phyloP scores from a whole-genome alignment of 768 basidiomycete genomes.

The Sistotremastrum suecicum region DNA sequence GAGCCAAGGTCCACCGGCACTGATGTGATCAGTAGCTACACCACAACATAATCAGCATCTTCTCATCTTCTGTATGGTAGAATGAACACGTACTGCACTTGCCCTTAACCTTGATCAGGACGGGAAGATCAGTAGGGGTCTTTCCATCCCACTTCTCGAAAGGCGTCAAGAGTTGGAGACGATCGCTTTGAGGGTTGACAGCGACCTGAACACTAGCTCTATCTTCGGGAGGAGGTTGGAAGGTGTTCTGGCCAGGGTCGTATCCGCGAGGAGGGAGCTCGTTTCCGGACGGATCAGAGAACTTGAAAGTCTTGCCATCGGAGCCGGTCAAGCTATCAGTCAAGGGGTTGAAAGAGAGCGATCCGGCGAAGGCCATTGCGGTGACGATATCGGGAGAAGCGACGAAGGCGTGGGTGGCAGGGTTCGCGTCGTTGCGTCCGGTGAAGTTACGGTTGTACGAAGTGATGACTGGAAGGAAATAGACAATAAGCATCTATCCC shows the following conservation, averaged over 20 bases:
- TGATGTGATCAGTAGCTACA: slow-evolving; percentile 82
- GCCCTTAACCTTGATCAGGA: slow-evolving; percentile 97
- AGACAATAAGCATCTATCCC: not conserved
- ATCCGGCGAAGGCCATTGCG: slow-evolving; percentile 89
- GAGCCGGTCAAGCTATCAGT: slow-evolving; percentile 77
- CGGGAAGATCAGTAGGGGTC: slow-evolving; percentile 74
- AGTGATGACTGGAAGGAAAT: slow-evolving; percentile 59
- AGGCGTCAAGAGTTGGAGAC: slow-evolving; percentile 80
- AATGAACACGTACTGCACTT: slow-evolving; percentile 75
- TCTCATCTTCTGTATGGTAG: not conserved
- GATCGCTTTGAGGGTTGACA: slow-evolving; percentile 72
- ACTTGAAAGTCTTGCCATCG: slow-evolving; percentile 96
- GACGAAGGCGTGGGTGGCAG: slow-evolving; percentile 94
- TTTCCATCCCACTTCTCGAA: slow-evolving; percentile 92
- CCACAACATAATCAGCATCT: slow-evolving; percentile 2
- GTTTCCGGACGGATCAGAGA: slow-evolving; percentile 78
- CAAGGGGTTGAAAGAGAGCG: slow-evolving; percentile 92
- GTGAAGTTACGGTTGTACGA: slow-evolving; percentile 99
- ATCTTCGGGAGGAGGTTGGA: slow-evolving; percentile 86
- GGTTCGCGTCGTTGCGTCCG: slow-evolving; percentile 98
- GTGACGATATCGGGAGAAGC: slow-evolving; percentile 92
- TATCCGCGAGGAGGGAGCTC: slow-evolving; percentile 94
- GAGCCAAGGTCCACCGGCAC: slow-evolving; percentile 97
- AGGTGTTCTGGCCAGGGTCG: slow-evolving; percentile 94
- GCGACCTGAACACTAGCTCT: slow-evolving; percentile 75